A percentile compares a stretch with the other conserved stretches of the same genome.
phyloP scores from a whole-genome alignment of 2,329 filamentous ascomycete genomes.

The Reticulascus tulasneorum region DNA sequence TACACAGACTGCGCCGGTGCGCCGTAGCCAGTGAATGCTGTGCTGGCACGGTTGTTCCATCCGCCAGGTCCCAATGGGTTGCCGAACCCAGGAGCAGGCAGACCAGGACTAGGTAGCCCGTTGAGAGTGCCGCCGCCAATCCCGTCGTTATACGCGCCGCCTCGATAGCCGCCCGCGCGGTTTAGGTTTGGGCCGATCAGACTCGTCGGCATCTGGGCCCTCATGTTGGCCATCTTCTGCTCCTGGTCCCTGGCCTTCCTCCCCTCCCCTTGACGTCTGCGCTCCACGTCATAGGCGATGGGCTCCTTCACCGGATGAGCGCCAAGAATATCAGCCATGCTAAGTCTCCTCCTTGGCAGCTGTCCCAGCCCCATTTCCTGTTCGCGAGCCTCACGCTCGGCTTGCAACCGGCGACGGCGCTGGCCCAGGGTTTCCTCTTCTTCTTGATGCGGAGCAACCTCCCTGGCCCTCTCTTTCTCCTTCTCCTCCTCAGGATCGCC shows the following conservation, averaged over 20 bases:
- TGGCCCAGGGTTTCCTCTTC: conserved; percentile 79
- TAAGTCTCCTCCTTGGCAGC: conserved; percentile 33
- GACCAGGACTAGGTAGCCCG: conserved; percentile 17
- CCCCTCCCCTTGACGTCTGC: conserved; percentile 34
- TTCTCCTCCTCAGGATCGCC: conserved; percentile 42
- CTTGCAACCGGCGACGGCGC: conserved; percentile 68
- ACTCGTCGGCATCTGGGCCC: conserved; percentile 45
- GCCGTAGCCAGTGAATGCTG: conserved; percentile 25
- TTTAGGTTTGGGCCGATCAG: conserved; percentile 26
- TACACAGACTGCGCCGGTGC: conserved; percentile 20
- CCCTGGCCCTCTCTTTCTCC: conserved; percentile 25
- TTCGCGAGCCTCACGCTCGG: conserved; percentile 61
- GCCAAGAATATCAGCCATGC: conserved; percentile 56
- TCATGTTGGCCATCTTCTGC: conserved; percentile 43
- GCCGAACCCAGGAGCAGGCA: conserved; percentile 22
- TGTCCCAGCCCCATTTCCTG: conserved; percentile 44
- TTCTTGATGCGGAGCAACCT: conserved; percentile 29
- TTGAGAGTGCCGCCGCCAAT: conserved; percentile 32
- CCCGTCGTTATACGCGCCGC: conserved; percentile 53
- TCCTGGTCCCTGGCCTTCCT: conserved; percentile 39
- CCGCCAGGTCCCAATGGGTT: conserved; percentile 17
- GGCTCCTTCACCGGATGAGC: conserved; percentile 36
- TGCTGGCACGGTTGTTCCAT: conserved; percentile 17
- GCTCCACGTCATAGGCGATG: conserved; percentile 37
- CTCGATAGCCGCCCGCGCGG: conserved; percentile 42